Evolutionary conservation across 352 stramenopile species (phyloP), one percentile per base, ranked within the genome.

Genomic region (Phytophthora fragariae): DNA sequence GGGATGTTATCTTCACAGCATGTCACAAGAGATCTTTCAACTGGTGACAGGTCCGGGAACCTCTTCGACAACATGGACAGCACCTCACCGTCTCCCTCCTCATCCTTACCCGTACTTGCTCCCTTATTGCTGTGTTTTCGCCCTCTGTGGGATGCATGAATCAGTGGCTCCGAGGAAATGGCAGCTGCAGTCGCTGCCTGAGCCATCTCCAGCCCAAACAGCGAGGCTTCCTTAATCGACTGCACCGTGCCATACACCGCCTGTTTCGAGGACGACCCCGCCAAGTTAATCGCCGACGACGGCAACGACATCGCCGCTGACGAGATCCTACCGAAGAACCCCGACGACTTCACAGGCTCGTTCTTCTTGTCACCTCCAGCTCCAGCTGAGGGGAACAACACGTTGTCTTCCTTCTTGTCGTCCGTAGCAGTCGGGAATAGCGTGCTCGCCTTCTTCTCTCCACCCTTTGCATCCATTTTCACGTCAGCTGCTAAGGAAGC

Each of bases 161-260:
- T 58, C 29, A 83, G 68, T 2, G 85, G 80, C 31, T 95, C 83
- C 1, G 77, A 60, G 8, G 76, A 82, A 47, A 93, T 92, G 0
- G 79, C 85, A 39, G 86, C 86, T 2, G 70, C 77, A 6, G 86
- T 93, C 21, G 84, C 85, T 29, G 86, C 85, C 76, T 93, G 83
- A 0, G 83, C 88, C 62, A 90, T 88, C 50, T 95, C 86, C 12
- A 93, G 72, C 0, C 84, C 88, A 65, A 89, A 92, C 41, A 95
- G 35, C n/a, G 86, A 92, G 1, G 82, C 86, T 54, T 95, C 85
- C 57, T 91, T 92, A 46, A 95, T 85, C 1, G 88, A 91, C 62
- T 93, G 83, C 1, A 91, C 81, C 0, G 87, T 91, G 5, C 84
- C 85, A 68, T 89, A 84, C 8, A 94, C 79, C 8, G 85, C 87